Evolutionary conservation across 2,329 filamentous ascomycete genomes (phyloP).

Genomic region (Fusarium palustre): DNA sequence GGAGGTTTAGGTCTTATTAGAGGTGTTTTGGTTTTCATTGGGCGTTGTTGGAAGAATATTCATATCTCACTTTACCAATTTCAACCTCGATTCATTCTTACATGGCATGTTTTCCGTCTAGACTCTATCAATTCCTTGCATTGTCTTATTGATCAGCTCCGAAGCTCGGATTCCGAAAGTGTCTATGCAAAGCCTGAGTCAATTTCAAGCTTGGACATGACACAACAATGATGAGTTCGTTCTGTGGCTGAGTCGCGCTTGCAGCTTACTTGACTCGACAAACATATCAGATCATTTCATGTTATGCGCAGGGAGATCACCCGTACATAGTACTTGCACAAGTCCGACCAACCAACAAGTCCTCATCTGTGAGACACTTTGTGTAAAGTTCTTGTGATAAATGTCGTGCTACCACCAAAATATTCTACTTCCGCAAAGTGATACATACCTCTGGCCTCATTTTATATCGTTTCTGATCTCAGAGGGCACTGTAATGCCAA

Average conservation of each 20-base stretch:
- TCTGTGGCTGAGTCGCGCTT: background rate
- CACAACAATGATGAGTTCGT: background rate
- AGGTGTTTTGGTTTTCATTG: constrained; percentile 1
- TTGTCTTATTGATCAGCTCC: background rate
- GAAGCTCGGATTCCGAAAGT: background rate
- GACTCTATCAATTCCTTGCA: background rate
- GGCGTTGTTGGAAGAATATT: constrained; percentile 34
- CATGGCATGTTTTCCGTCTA: background rate
- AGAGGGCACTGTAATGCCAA: background rate
- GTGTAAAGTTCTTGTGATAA: background rate
- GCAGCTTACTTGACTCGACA: background rate
- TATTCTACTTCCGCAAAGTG: background rate
- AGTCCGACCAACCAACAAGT: background rate
- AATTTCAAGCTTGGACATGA: background rate
- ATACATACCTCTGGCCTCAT: background rate
- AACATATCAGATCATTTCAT: background rate
- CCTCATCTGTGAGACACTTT: background rate
- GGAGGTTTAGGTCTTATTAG: background rate
- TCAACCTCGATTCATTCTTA: background rate
- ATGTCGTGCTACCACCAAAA: background rate
- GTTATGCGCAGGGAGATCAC: background rate
- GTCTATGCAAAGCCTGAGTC: background rate
- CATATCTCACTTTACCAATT: background rate
- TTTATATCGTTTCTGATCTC: constrained; percentile 4
- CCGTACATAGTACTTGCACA: background rate